Base-by-base conservation (phyloP, 2,329 filamentous ascomycete species). In the Immersiporthe knoxdaviesiana region DNA sequence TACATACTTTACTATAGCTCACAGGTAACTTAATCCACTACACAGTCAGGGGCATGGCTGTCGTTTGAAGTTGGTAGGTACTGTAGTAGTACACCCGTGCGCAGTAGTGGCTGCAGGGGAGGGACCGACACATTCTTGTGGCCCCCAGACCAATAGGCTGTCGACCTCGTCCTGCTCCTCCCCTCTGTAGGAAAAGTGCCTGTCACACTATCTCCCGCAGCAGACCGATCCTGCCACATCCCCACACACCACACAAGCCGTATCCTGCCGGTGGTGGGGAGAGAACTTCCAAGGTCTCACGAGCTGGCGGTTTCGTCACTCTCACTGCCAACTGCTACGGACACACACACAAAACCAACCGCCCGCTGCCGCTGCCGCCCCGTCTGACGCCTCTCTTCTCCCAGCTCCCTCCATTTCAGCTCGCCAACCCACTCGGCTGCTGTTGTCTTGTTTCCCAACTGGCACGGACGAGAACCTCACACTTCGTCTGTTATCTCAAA, bases 121-220 rank as follows among this genome's bases (percentile, higher is more conserved):
- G 61, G 14, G 14, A 37, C 24, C 21, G 16, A 27, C 8, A 52
- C 67, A 47, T 56, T 63, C 59, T 58, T 41, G 47, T 60, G 61
- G 50, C 58, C 18, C 60, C 52, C 64, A 60, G 68, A 59, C 63
- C 60, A 70, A 64, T 64, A 18, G 61, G 52, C 66, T 47, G 62
- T 41, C 27, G 37, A 59, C 30, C 56, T 59, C 14, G 52, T 56
- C 52, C 52, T 61, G 30, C 37, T 56, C 52, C 52, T 61, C 37
- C 37, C 58, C 58, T 50, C 52, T 64, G 39, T 41, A 64, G 47
- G n/a, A 39, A 62, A 24, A 39, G 54, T 41, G 47, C 37, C 50
- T 61, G 61, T 67, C 66, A 41, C 63, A 59, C 50, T 68, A 62
- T 44, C 21, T 65, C 52, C 61, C 54, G 27, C 54, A 58, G 16